Conservation (phyloP, 164 flowering plant species). For the Macadamia tetraphylla region DNA sequence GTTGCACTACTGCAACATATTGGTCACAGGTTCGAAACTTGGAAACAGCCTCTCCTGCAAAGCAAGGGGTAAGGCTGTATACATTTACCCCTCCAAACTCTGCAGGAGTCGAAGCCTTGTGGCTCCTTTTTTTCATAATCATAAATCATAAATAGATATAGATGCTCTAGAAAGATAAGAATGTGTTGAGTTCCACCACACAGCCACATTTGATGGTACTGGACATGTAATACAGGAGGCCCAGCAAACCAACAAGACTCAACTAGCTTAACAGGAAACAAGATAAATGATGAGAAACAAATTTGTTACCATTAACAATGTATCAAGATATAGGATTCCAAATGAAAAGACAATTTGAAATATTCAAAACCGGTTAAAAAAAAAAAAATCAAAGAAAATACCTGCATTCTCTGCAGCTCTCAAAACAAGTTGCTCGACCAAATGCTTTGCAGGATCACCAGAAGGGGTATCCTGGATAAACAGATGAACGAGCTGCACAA, state of each 20-base stretch:
- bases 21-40: no score
- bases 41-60: no score
- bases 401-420: conserved; percentile 29
- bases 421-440: conserved; percentile 25
- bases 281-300: neutral
- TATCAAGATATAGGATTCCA: neutral
- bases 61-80: no score
- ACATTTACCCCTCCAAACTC: no score
- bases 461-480: conserved; percentile 21
- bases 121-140: no score
- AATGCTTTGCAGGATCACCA: conserved; percentile 29
- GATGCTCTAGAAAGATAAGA: neutral
- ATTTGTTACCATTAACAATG: neutral
- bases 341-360: neutral
- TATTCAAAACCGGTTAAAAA: neutral
- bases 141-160: neutral
- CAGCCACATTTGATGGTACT: no score
- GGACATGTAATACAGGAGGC: no score
- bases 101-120: no score
- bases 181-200: no score
- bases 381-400: neutral
- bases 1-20: no score
- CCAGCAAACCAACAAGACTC: no score
- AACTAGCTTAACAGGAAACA: no score
- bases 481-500: conserved; percentile 19